Percentiles rank a stretch among this genome's conserved stretches.
Evolutionary conservation across 441 rosid species (phyloP).

Genomic region (Corymbia citriodora): DNA sequence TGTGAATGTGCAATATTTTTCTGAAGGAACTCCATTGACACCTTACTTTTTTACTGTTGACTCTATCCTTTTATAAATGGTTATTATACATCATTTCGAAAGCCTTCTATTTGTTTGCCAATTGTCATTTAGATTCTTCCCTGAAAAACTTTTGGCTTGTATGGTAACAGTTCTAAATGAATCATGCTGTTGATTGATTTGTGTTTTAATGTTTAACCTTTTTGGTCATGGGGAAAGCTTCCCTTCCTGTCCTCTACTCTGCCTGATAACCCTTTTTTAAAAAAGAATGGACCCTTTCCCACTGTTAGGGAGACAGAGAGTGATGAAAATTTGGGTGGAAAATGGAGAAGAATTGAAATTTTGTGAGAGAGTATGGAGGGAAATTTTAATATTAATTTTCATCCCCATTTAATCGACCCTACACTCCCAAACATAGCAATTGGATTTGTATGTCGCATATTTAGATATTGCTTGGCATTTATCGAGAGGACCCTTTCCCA

Average conservation of each 20-base stretch:
- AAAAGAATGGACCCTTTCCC: background rate
- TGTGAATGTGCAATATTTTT: background rate
- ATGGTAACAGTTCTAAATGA: background rate
- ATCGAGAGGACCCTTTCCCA: background rate
- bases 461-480: background rate
- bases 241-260: background rate
- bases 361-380: background rate
- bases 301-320: background rate
- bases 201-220: background rate
- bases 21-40: background rate
- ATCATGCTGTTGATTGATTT: background rate
- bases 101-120: background rate
- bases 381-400: background rate
- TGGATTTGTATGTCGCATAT: background rate
- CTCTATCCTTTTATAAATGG: background rate
- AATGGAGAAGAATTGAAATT: background rate
- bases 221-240: background rate
- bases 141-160: background rate
- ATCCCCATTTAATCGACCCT: background rate
- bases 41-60: background rate
- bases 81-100: background rate
- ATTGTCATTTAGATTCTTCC: background rate
- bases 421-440: background rate
- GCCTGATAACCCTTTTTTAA: background rate
- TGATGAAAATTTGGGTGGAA: background rate